Percentiles rank a stretch among this genome's conserved stretches.
These are phyloP conservation scores for Opeltia flavorubescens DNA, from an alignment of 495 filamentous ascomycete genomes.

Conservation along the genomic window DNA sequence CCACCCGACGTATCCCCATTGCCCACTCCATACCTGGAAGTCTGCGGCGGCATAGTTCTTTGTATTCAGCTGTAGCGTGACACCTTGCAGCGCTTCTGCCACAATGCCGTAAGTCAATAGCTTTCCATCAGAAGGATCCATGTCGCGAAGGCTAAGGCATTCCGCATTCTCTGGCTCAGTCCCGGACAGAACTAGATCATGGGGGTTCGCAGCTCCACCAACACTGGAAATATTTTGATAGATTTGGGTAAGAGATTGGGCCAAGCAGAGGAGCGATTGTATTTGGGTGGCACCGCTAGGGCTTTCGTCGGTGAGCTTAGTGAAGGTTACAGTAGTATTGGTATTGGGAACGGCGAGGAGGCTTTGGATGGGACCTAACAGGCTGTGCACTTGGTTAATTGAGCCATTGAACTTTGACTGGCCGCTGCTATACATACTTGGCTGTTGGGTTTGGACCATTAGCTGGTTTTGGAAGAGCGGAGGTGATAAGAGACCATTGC, in stretches of 20 bases:
- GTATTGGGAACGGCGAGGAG: neutral
- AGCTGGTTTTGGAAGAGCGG: no score
- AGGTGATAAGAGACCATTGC: neutral
- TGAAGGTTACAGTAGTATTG: neutral
- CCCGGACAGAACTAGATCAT: neutral
- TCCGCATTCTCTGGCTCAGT: neutral
- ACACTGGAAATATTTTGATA: neutral
- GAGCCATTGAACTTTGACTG: neutral
- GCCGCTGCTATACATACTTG: neutral
- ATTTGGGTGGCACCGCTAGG: neutral
- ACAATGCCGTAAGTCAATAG: neutral
- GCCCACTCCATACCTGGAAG: neutral
- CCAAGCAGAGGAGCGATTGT: neutral
- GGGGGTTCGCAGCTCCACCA: neutral
- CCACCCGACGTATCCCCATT: neutral
- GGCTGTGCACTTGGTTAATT: neutral
- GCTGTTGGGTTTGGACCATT: neutral
- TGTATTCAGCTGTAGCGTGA: neutral
- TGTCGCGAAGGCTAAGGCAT: neutral
- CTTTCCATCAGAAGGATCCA: neutral
- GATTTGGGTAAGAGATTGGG: neutral
- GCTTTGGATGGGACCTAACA: neutral
- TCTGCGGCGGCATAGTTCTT: neutral
- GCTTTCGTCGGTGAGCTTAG: neutral
- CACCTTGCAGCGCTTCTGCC: neutral